Conservation (phyloP, 2,329 filamentous ascomycete genomes). For the Didymella lethalis region DNA sequence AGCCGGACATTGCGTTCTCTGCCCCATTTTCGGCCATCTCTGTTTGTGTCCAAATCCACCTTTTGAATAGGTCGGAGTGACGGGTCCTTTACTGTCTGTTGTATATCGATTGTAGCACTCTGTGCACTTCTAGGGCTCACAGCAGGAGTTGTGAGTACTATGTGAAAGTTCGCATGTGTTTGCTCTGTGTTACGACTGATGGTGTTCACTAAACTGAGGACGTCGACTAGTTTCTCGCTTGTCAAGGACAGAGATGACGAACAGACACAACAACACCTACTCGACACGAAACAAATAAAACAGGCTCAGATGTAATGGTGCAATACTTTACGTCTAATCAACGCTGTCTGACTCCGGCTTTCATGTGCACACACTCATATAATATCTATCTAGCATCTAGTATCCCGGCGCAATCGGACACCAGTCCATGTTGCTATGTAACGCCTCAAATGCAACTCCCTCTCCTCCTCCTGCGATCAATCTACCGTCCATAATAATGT, state of each 20-base stretch:
- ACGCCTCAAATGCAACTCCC: conserved; percentile 14
- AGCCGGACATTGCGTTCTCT: conserved; percentile 1
- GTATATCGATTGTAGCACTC: not conserved
- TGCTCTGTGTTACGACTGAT: not conserved
- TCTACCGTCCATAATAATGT: conserved; percentile 73
- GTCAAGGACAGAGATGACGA: not conserved
- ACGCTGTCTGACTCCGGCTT: not conserved
- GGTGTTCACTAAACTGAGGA: conserved; percentile 1
- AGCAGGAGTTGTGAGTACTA: not conserved
- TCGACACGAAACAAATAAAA: not conserved
- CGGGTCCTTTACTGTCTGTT: not conserved
- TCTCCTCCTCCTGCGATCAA: too few relatives aligned
- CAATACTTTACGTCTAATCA: not conserved
- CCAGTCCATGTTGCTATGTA: not conserved
- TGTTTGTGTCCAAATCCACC: conserved; percentile 6
- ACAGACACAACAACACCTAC: not conserved
- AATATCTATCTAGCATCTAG: conserved; percentile 10
- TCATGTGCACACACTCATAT: not conserved
- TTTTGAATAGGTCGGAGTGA: conserved; percentile 15
- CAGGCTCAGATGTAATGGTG: not conserved
- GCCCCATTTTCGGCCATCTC: conserved; percentile 8
- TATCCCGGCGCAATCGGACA: not conserved
- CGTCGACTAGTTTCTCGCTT: conserved; percentile 22
- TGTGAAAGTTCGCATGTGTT: not conserved
- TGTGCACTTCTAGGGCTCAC: not conserved